These are phyloP conservation scores for Botrytis squamosa DNA, from an alignment of 2,329 filamentous ascomycete genomes.

Conservation along the genomic window DNA sequence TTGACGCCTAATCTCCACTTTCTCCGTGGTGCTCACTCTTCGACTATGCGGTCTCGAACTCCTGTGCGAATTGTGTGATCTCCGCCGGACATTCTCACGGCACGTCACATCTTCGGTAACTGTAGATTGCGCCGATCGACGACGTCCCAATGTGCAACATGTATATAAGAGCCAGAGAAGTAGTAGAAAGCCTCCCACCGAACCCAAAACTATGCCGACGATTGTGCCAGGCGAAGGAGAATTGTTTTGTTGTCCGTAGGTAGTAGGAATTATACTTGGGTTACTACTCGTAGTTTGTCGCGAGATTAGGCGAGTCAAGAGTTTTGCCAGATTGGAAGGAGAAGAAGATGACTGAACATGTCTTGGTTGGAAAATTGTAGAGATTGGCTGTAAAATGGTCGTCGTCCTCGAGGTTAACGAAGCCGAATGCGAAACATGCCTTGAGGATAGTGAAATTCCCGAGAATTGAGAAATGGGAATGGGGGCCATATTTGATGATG, in stretches of 20 bases:
- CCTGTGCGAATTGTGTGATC: slow-evolving; percentile 24
- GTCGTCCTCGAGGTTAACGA: neutral
- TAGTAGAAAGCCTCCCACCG: slow-evolving; percentile 52
- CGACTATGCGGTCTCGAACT: slow-evolving; percentile 23
- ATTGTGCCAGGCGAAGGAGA: slow-evolving; percentile 57
- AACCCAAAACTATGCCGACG: slow-evolving; percentile 58
- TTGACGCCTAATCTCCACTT: slow-evolving; percentile 34
- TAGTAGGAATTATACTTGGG: slow-evolving; percentile 54
- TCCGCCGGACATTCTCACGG: slow-evolving; percentile 24
- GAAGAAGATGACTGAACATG: neutral
- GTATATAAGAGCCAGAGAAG: slow-evolving; percentile 51
- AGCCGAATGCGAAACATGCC: neutral
- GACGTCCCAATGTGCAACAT: slow-evolving; percentile 30
- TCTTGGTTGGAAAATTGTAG: neutral
- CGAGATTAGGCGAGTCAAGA: neutral
- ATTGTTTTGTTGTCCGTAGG: slow-evolving; percentile 54
- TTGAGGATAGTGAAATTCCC: neutral
- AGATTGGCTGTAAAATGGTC: slow-evolving; percentile 5
- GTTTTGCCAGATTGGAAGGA: neutral
- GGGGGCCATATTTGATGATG: slow-evolving; percentile 14
- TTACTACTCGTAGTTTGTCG: neutral
- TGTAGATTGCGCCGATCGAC: slow-evolving; percentile 7
- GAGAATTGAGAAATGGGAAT: neutral
- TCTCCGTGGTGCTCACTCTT: slow-evolving; percentile 31
- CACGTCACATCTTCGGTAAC: slow-evolving; percentile 31